Evolutionary conservation across 2,329 filamentous ascomycete species (phyloP).

Genomic region (Metarhizium humberi): DNA sequence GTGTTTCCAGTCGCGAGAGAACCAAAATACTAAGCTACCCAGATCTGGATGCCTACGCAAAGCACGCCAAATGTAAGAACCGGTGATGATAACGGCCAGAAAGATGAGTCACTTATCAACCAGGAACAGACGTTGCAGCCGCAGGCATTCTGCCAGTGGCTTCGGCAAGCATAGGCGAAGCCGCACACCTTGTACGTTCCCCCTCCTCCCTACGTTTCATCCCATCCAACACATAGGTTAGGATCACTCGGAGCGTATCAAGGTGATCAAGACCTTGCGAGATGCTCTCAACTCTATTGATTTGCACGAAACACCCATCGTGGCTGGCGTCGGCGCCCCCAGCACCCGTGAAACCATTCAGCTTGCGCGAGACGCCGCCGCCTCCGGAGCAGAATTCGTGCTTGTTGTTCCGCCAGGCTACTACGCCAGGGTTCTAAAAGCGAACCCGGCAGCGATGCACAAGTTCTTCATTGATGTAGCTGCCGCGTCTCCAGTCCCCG

Average conservation of each 20-base stretch:
- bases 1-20: background rate
- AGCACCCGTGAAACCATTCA: background rate
- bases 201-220: background rate
- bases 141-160: background rate
- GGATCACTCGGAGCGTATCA: background rate
- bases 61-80: background rate
- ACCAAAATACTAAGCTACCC: background rate
- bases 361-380: background rate
- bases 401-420: background rate
- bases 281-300: background rate
- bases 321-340: background rate
- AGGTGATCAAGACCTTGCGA: background rate
- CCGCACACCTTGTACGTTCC: background rate
- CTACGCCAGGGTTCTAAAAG: background rate
- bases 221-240: background rate
- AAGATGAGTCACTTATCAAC: background rate
- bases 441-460: background rate
- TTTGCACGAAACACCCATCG: background rate
- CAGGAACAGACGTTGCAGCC: background rate
- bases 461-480: background rate
- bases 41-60: background rate
- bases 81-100: background rate
- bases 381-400: background rate
- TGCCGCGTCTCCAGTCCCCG: background rate
- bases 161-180: background rate